Evolutionary conservation across 1,284 basidiomycete species (phyloP).

Genomic region (Sporisorium scitamineum): DNA sequence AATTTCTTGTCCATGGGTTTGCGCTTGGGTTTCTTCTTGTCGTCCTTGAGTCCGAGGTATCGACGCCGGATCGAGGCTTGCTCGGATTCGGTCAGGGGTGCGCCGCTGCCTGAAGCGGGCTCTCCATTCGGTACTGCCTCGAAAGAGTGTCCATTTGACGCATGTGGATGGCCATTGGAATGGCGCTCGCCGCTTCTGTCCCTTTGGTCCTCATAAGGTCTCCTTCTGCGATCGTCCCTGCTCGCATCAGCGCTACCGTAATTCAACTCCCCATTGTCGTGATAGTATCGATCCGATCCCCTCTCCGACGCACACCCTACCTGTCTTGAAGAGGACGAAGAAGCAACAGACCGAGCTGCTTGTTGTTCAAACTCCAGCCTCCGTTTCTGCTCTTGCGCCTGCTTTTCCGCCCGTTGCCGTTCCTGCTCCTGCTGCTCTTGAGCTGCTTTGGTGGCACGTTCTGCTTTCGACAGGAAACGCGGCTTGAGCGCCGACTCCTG

Average conservation of each 20-base stretch:
- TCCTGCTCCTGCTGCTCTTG: slow-evolving; percentile 38
- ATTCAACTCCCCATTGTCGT: slow-evolving; percentile 18
- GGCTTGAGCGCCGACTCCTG: slow-evolving; percentile 52
- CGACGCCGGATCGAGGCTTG: slow-evolving; percentile 55
- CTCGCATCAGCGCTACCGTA: slow-evolving; percentile 31
- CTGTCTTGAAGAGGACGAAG: slow-evolving; percentile 25
- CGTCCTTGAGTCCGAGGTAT: slow-evolving; percentile 70
- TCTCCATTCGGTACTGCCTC: slow-evolving; percentile 9
- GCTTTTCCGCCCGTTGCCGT: slow-evolving; percentile 69
- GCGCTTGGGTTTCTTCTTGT: slow-evolving; percentile 87
- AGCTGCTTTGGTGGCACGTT: slow-evolving; percentile 52
- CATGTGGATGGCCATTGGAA: background rate
- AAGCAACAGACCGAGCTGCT: slow-evolving; percentile 32
- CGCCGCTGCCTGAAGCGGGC: background rate
- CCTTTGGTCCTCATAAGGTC: background rate
- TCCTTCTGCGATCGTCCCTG: slow-evolving; percentile 12
- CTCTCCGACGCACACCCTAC: background rate
- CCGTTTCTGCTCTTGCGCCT: slow-evolving; percentile 75
- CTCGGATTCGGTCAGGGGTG: slow-evolving; percentile 51
- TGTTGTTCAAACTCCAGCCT: slow-evolving; percentile 79
- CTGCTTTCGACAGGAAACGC: slow-evolving; percentile 61
- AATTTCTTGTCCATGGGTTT: slow-evolving; percentile 90
- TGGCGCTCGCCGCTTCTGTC: background rate
- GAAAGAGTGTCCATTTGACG: background rate
- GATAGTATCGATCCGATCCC: slow-evolving; percentile 2